Evolutionary conservation across 1,139 yeast genomes (phyloP).

Genomic region (Sugiyamaella sp.): DNA sequence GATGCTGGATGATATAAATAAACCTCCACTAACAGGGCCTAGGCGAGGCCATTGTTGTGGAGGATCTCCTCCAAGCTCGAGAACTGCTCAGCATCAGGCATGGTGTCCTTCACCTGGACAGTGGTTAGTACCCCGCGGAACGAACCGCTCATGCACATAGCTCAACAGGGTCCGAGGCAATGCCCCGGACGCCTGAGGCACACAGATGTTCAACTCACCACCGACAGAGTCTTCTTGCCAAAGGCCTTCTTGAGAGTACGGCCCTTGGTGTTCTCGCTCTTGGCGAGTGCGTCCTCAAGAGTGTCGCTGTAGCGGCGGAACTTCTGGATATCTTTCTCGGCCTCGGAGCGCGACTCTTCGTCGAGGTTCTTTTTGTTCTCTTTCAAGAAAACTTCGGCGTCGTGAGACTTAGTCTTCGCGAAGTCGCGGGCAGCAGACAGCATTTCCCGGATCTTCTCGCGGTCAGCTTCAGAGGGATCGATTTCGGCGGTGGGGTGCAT

Average conservation of each 20-base stretch:
- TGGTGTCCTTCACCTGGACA: constrained; percentile 26
- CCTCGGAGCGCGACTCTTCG: constrained; percentile 29
- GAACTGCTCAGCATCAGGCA: constrained; percentile 31
- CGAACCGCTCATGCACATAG: background rate
- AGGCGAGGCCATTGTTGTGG: constrained; percentile 31
- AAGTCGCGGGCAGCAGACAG: constrained; percentile 28
- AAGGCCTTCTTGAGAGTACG: constrained; percentile 36
- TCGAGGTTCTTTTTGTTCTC: constrained; percentile 30
- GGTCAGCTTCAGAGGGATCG: constrained; percentile 34
- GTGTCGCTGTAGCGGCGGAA: constrained; percentile 30
- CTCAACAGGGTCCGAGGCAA: background rate
- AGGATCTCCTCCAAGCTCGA: constrained; percentile 30
- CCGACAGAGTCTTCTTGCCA: constrained; percentile 34
- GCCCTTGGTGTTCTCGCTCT: constrained; percentile 35
- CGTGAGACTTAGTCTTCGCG: constrained; percentile 28
- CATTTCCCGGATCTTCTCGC: constrained; percentile 32
- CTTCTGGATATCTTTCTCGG: constrained; percentile 29
- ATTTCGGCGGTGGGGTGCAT: constrained; percentile 34
- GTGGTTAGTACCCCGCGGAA: background rate
- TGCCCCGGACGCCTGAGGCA: background rate
- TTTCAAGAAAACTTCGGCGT: constrained; percentile 30
- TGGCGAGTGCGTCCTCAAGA: constrained; percentile 33
- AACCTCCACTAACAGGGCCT: constrained; percentile 13
- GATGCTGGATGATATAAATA: background rate
- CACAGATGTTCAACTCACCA: constrained; percentile 20